Conservation (phyloP, 192 early-diverging fungal genomes). For the Linderina pennispora region DNA sequence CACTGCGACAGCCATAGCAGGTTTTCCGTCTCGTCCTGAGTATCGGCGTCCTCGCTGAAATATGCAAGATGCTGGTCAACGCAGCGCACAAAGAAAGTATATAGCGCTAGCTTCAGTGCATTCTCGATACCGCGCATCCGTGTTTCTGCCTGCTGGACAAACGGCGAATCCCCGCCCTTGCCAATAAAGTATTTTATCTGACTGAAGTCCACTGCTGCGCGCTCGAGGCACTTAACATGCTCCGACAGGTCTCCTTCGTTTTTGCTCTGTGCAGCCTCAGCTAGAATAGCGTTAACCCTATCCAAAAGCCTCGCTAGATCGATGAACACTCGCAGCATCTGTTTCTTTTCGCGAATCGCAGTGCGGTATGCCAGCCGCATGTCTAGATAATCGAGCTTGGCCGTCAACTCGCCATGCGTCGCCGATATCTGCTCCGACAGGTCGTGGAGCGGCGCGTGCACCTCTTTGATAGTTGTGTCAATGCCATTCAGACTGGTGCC, state of each 20-base stretch:
- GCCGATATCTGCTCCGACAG: conserved; percentile 4
- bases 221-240: conserved; percentile 29
- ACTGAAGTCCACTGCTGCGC: conserved; percentile 24
- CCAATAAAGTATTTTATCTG: conserved; percentile 29
- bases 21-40: not conserved
- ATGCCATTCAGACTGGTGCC: conserved; percentile 30
- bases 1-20: conserved; percentile 12
- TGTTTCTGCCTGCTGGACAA: conserved; percentile 11
- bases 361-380: conserved; percentile 18
- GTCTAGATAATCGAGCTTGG: conserved; percentile 19
- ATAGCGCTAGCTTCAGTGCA: conserved; percentile 12
- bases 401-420: conserved; percentile 4
- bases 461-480: conserved; percentile 8
- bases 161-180: conserved; percentile 16
- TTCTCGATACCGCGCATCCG: conserved; percentile 9
- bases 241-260: conserved; percentile 1
- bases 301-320: conserved; percentile 28
- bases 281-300: conserved; percentile 12
- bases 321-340: conserved; percentile 27
- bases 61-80: conserved; percentile 9
- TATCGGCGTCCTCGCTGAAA: not conserved
- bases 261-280: not conserved
- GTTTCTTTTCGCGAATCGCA: conserved; percentile 25
- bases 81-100: conserved; percentile 3
- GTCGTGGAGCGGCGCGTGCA: conserved; percentile 6